Base-by-base conservation (phyloP, 192 early-diverging fungal genomes). In the Mortierella antarctica region DNA sequence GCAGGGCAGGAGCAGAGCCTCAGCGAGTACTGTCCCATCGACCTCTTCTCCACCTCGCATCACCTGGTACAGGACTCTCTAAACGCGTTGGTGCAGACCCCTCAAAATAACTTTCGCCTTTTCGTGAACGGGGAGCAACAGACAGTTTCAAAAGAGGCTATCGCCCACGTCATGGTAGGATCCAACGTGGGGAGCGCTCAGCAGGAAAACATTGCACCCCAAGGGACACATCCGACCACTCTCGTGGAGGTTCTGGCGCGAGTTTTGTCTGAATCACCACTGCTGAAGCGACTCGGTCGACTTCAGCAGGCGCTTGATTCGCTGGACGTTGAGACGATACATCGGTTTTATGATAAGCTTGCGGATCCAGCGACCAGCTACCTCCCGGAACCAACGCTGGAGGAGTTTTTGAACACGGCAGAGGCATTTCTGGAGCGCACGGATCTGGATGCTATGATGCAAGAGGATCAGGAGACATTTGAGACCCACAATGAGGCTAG, bases 11-110 rank as follows among this genome's bases (percentile, higher is more conserved):
- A 51, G 17, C 65, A 83, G 7, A 52, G 45, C 20, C 42, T 71
- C 10, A 88, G 74, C 60, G 70, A 63, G 8, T 92, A 89, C 63
- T 95, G 94, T 56, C 91, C 93, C 6, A 84, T 95, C 48, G 92
- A 95, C 57, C 70, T 95, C 44, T 87, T 85, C 51, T 90, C 90
- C 31, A 66, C 72, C 7, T 67, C 85, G 40, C 47, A 67, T 1
- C 45, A 4, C 5, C 68, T 85, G 21, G 58, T 89, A 6, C 62
- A 57, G 14, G 39, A 78, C n/a, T 75, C 88, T 10, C 48, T 91
- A 9, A 64, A 76, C 14, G 56, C 66, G 6, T 76, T 91, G 18
- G 52, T 83, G 1, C 39, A 40, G 13, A 67, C 67, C n/a, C 88
- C 90, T 8, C 84, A 84, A 56, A 91, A 88, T 61, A 90, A 91